A percentile compares a stretch with the other conserved stretches of the same genome.
Conservation (phyloP, 2,329 filamentous ascomycete species). For the Fusarium caatingaense region DNA sequence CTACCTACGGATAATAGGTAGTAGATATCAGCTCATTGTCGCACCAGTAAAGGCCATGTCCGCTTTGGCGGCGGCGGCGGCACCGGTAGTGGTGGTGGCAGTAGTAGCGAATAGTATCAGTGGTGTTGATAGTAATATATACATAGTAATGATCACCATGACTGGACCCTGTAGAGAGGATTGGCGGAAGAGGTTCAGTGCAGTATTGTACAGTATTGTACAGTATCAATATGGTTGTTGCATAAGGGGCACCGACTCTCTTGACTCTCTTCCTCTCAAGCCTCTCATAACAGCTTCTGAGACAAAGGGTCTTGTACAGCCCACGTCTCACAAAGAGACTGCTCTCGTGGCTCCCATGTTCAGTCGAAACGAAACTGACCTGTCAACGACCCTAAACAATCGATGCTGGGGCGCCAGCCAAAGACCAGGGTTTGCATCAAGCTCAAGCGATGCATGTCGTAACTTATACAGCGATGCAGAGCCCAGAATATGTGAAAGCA, state of each 20-base stretch:
- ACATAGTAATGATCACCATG: constrained; percentile 11
- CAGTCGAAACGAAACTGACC: constrained; percentile 31
- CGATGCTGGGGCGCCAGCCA: constrained; percentile 36
- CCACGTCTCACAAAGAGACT: constrained; percentile 36
- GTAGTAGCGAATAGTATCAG: background rate
- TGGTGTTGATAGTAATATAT: constrained; percentile 18
- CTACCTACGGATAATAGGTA: no score
- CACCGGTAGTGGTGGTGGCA: constrained; percentile 26
- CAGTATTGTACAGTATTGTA: background rate
- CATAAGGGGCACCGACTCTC: constrained; percentile 7
- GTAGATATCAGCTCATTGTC: constrained; percentile 39
- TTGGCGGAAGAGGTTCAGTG: constrained; percentile 35
- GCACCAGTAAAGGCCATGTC: constrained; percentile 25
- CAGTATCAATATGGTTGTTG: constrained; percentile 22
- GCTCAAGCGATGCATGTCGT: constrained; percentile 14
- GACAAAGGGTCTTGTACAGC: constrained; percentile 27
- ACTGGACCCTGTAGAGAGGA: constrained; percentile 21
- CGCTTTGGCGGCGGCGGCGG: constrained; percentile 27
- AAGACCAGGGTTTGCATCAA: constrained; percentile 35
- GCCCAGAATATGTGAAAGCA: constrained; percentile 37
- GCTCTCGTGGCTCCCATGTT: constrained; percentile 47
- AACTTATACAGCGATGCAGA: constrained; percentile 14
- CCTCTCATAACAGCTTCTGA: constrained; percentile 1
- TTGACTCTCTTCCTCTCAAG: background rate
- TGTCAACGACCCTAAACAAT: constrained; percentile 39